Percentiles rank a stretch among this genome's conserved stretches.
phyloP scores from a whole-genome alignment of 495 filamentous ascomycete species.

The Cercophora newfieldiana region DNA sequence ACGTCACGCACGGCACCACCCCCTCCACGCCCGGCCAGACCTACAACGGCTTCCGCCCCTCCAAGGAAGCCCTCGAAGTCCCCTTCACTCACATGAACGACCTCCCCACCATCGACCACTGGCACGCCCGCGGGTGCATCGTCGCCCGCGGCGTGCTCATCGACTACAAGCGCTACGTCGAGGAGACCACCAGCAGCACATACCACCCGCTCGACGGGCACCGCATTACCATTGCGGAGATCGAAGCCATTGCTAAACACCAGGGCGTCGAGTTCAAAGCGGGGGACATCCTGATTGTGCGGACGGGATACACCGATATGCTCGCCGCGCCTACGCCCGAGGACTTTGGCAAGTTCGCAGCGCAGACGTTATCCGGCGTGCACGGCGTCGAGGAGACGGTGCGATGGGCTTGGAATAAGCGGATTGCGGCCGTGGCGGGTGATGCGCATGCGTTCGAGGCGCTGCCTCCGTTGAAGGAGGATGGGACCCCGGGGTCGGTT shows the following conservation, averaged over 20 bases:
- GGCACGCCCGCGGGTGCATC: slow-evolving; percentile 49
- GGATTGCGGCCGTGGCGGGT: slow-evolving; percentile 55
- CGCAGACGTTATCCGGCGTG: slow-evolving; percentile 33
- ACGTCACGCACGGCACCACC: slow-evolving; percentile 31
- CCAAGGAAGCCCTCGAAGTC: slow-evolving; percentile 29
- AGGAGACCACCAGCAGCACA: slow-evolving; percentile 46
- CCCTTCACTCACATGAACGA: slow-evolving; percentile 29
- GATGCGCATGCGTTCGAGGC: slow-evolving; percentile 54
- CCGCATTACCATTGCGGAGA: slow-evolving; percentile 58
- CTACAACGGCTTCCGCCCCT: slow-evolving; percentile 55
- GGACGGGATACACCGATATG: slow-evolving; percentile 63
- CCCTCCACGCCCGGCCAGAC: slow-evolving; percentile 35
- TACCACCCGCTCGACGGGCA: slow-evolving; percentile 59
- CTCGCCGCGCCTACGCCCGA: slow-evolving; percentile 49
- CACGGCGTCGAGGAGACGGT: slow-evolving; percentile 59
- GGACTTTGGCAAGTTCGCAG: slow-evolving; percentile 47
- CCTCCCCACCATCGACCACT: slow-evolving; percentile 44
- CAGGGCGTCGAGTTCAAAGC: slow-evolving; percentile 58
- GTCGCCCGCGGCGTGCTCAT: slow-evolving; percentile 61
- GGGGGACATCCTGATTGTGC: slow-evolving; percentile 66
- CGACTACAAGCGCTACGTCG: slow-evolving; percentile 49
- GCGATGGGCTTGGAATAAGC: slow-evolving; percentile 56
- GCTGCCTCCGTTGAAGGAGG: slow-evolving; percentile 36
- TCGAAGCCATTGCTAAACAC: slow-evolving; percentile 58
- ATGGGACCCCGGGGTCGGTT: slow-evolving; percentile 28